phyloP scores from a whole-genome alignment of 352 stramenopile species.

The Pythium brachiatum region DNA sequence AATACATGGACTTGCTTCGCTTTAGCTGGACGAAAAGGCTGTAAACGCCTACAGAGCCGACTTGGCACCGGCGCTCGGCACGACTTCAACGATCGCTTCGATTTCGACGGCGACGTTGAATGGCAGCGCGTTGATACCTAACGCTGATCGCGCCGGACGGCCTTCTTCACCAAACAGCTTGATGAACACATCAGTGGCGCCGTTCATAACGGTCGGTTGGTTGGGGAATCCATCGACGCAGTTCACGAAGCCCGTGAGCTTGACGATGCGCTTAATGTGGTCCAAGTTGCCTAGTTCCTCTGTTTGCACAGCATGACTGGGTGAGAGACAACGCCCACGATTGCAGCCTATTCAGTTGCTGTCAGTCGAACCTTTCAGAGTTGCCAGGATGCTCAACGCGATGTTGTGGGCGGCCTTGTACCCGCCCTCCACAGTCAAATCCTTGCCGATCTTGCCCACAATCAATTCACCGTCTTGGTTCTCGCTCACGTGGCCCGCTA shows the following conservation, averaged over 20 bases:
- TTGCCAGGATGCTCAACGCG: slow-evolving; percentile 83
- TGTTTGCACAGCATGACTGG: too few relatives aligned
- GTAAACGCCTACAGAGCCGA: slow-evolving; percentile 9
- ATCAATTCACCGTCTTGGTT: slow-evolving; percentile 55
- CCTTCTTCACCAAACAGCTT: slow-evolving; percentile 81
- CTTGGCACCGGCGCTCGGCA: slow-evolving; percentile 34
- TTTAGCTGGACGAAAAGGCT: too few relatives aligned
- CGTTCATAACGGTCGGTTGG: slow-evolving; percentile 92
- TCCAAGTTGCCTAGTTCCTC: slow-evolving; percentile 84
- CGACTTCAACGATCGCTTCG: slow-evolving; percentile 92
- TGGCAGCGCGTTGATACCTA: slow-evolving; percentile 93
- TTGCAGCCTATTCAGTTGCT: neutral
- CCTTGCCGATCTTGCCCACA: slow-evolving; percentile 75
- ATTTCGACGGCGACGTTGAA: slow-evolving; percentile 94
- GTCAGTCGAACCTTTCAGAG: slow-evolving; percentile 67
- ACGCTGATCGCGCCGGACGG: slow-evolving; percentile 83
- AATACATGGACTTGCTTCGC: too few relatives aligned
- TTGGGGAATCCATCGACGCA: slow-evolving; percentile 82
- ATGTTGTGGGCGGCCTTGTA: slow-evolving; percentile 79
- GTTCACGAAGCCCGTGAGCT: slow-evolving; percentile 93
- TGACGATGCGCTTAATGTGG: slow-evolving; percentile 88
- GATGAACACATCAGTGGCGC: slow-evolving; percentile 82
- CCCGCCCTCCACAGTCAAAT: slow-evolving; percentile 78
- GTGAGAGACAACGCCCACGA: too few relatives aligned
- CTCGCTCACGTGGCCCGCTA: slow-evolving; percentile 68